A percentile compares a stretch with the other conserved stretches of the same genome.
phyloP scores from a whole-genome alignment of 768 basidiomycete species.

The Myochromella boudieri region DNA sequence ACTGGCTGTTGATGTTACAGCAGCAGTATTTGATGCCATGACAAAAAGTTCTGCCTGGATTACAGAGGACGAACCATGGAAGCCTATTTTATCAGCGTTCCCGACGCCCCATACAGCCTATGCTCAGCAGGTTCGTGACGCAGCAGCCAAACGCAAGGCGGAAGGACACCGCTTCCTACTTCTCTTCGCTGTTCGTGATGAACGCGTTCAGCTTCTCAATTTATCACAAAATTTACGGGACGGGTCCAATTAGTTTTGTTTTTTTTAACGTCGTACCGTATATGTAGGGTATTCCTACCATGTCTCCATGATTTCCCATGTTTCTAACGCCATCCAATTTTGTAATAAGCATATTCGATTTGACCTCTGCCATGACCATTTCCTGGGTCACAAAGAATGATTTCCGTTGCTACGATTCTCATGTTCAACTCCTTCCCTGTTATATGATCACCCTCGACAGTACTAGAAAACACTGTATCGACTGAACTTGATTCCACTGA shows the following conservation, averaged over 20 bases:
- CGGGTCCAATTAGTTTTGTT: constrained; percentile 13
- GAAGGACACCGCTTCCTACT: constrained; percentile 66
- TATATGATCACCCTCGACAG: no score
- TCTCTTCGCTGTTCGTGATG: constrained; percentile 68
- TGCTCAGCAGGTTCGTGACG: constrained; percentile 67
- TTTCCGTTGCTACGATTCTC: constrained; percentile 52
- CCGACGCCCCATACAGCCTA: constrained; percentile 60
- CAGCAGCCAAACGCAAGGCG: constrained; percentile 55
- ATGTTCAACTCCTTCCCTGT: constrained; percentile 26
- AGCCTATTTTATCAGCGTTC: constrained; percentile 52
- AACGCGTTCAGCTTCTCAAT: constrained; percentile 61
- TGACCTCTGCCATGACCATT: constrained; percentile 39
- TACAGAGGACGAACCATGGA: constrained; percentile 76
- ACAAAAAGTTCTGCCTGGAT: constrained; percentile 61
- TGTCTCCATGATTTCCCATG: constrained; percentile 7
- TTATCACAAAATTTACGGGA: constrained; percentile 25
- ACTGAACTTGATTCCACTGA: constrained; percentile 35
- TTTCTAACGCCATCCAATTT: constrained; percentile 60
- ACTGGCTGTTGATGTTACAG: constrained; percentile 70
- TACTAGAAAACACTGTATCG: constrained; percentile 50
- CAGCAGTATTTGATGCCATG: constrained; percentile 62
- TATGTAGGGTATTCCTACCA: constrained; percentile 2
- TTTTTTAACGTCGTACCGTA: constrained; percentile 9
- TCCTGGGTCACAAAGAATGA: constrained; percentile 54
- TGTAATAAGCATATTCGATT: constrained; percentile 71